phyloP scores from a whole-genome alignment of 169 alveolate genomes.

The Plasmodium gonderi region DNA sequence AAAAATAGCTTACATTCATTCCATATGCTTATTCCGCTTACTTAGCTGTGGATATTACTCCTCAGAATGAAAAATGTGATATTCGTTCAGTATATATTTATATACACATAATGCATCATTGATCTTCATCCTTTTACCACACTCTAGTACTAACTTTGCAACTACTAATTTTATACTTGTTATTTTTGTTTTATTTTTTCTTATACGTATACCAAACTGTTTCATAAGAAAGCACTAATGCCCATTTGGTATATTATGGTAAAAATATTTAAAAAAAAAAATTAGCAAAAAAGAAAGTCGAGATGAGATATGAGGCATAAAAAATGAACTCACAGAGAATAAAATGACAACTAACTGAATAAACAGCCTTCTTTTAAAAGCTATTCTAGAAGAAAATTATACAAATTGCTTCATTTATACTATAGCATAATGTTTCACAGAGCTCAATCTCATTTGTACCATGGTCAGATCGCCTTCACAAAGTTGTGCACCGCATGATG shows the following conservation, averaged over 20 bases:
- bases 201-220: not conserved
- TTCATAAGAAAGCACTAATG: no score
- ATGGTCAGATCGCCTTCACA: no score
- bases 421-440: not conserved
- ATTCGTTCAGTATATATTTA: not conserved
- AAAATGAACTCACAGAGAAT: not conserved
- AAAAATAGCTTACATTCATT: no score
- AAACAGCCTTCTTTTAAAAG: not conserved
- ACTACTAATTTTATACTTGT: not conserved
- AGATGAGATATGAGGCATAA: not conserved
- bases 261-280: not conserved
- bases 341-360: not conserved
- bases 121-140: not conserved
- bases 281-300: not conserved
- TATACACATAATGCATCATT: no score
- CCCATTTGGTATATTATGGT: not conserved
- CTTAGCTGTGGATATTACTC: not conserved
- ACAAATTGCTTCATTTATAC: not conserved
- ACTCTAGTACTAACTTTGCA: not conserved
- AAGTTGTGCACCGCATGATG: not conserved
- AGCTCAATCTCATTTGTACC: no score
- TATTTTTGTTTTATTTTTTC: not conserved
- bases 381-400: not conserved
- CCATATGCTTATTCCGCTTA: not conserved
- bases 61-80: not conserved